phyloP scores from a whole-genome alignment of 2,329 filamentous ascomycete species.

The Fusarium sambucinum region DNA sequence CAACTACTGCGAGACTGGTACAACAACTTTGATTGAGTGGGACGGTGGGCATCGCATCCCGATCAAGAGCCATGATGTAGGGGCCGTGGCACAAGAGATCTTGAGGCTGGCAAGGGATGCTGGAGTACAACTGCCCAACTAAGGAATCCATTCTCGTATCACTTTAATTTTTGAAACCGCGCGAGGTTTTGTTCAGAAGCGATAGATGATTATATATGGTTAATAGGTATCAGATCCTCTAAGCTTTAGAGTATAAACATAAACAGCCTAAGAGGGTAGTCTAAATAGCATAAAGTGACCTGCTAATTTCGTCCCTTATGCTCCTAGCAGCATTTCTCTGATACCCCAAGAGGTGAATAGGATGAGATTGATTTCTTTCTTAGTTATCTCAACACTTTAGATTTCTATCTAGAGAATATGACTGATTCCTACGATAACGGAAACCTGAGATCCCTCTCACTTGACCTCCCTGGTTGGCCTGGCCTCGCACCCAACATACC shows the following conservation, averaged over 20 bases:
- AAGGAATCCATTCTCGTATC: background rate
- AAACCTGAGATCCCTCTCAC: conserved; percentile 38
- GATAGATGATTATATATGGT: background rate
- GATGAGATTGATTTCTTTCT: background rate
- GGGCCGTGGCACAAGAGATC: conserved; percentile 50
- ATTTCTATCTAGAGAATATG: conserved; percentile 29
- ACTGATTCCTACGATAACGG: conserved; percentile 33
- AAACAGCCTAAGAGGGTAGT: too few relatives aligned
- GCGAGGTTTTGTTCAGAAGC: background rate
- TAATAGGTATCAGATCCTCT: background rate
- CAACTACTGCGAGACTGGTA: conserved; percentile 69
- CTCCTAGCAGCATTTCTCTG: too few relatives aligned
- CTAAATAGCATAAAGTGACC: too few relatives aligned
- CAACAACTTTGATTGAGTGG: conserved; percentile 75
- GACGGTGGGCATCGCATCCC: conserved; percentile 78
- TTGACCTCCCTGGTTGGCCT: conserved; percentile 36
- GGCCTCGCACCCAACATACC: conserved; percentile 47
- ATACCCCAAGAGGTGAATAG: too few relatives aligned
- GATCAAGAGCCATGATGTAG: conserved; percentile 74
- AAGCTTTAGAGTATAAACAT: too few relatives aligned
- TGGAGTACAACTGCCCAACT: conserved; percentile 17
- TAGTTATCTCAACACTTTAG: background rate
- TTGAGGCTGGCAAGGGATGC: conserved; percentile 42
- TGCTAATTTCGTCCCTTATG: too few relatives aligned
- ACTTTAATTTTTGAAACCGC: background rate